Percentiles rank a stretch among this genome's conserved stretches.
Evolutionary conservation across 805 yeast species (phyloP).

Genomic region (Spathaspora sp.): DNA sequence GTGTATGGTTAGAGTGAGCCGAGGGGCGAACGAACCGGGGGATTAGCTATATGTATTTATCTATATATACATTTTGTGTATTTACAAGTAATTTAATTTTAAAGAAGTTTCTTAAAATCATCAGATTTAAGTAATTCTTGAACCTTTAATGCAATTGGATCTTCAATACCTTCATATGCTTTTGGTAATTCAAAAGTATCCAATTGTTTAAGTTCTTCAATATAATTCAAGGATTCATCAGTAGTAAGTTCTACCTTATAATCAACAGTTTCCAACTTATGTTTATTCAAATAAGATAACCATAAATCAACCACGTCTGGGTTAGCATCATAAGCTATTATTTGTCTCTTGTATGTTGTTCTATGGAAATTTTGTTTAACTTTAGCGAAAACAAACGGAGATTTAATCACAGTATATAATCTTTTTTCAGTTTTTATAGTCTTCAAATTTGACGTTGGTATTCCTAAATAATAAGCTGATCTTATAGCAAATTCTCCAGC

Average conservation of each 20-base stretch:
- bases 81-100: background rate
- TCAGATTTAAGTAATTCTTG: conserved; percentile 68
- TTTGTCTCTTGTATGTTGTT: conserved; percentile 69
- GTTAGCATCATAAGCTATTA: conserved; percentile 79
- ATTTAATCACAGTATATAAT: conserved; percentile 88
- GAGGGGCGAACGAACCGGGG: background rate
- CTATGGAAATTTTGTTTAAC: conserved; percentile 93
- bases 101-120: conserved; percentile 56
- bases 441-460: conserved; percentile 81
- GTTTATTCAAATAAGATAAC: conserved; percentile 72
- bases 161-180: conserved; percentile 29
- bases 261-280: conserved; percentile 79
- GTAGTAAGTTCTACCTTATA: conserved; percentile 62
- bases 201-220: conserved; percentile 25
- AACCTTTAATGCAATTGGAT: conserved; percentile 63
- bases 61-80: background rate
- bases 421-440: conserved; percentile 64
- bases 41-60: background rate
- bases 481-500: conserved; percentile 83
- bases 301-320: conserved; percentile 81
- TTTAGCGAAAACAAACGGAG: conserved; percentile 93
- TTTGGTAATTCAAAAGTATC: conserved; percentile 28
- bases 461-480: conserved; percentile 85
- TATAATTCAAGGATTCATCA: conserved; percentile 28
- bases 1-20: conserved; percentile 56